Base-by-base conservation (phyloP, 2,329 filamentous ascomycete species). In the Zymoseptoria ardabiliae region DNA sequence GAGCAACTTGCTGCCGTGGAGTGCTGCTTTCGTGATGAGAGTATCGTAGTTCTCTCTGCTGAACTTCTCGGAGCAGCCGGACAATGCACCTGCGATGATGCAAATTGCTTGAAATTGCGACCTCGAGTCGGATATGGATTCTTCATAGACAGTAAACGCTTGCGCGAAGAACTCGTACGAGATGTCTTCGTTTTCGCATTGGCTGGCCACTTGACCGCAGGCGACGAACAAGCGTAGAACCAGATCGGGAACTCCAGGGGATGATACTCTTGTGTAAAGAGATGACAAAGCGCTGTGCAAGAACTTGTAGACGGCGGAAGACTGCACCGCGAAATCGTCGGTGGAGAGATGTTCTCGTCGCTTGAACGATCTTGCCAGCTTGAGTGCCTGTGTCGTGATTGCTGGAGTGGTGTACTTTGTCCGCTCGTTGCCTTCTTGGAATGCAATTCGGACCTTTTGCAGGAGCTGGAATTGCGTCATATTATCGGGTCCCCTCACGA, bases 101-200 rank as follows among this genome's bases (percentile, higher is more conserved):
- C 92, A 97, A 0, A 99, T 94, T 1, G 94, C 93, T 77, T 99
- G 94, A 79, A 97, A 99, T 73, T 99, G 94, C 13, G 92, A 93
- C 73, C 95, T 88, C 17, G 91, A 96, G 73, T 99, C 95, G 62
- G 91, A 94, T 64, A 99, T 89, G 0, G 91, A 88, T 74, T 99
- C 94, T 72, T 99, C 94, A 71, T 99, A 99, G 8, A 97, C 91
- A 0, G 93, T 97, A 69, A 99, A 99, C 0, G 94, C 93, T 74
- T 99, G 94, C 0, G 94, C 94, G 68, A 97, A 97, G 78, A 95
- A 99, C 72, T 99, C 94, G 73, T 99, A 99, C 10, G 91, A 89
- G 50, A 96, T 91, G 76, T 99, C 94, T 73, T 99, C 93, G 67
- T 96, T 95, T 2, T 89, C 89, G 10, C 86, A 90, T 74, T 94